phyloP scores from a whole-genome alignment of 1,284 basidiomycete species.

The Gastroboletus turbinatus region DNA sequence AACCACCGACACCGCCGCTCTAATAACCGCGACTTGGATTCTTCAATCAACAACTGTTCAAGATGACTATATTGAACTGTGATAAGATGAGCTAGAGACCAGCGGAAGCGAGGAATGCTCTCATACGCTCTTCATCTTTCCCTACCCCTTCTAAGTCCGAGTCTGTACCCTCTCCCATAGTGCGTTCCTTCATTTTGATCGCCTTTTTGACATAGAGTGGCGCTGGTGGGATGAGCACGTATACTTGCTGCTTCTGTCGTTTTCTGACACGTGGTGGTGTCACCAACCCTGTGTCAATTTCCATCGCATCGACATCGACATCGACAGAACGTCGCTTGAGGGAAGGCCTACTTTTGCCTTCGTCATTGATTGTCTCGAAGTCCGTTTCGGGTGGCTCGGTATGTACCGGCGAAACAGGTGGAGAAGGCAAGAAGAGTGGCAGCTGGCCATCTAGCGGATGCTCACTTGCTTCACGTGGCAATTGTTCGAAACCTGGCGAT shows the following conservation, averaged over 20 bases:
- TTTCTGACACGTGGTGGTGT: slow-evolving; percentile 18
- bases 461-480: slow-evolving; percentile 16
- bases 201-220: slow-evolving; percentile 23
- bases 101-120: slow-evolving; percentile 22
- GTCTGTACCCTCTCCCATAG: slow-evolving; percentile 5
- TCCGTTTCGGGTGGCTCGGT: slow-evolving; percentile 27
- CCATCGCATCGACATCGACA: slow-evolving; percentile 13
- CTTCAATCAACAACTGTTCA: slow-evolving; percentile 42
- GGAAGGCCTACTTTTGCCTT: background rate
- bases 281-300: slow-evolving; percentile 1
- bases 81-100: slow-evolving; percentile 33
- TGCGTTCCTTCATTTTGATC: slow-evolving; percentile 14
- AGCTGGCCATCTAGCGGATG: slow-evolving; percentile 14
- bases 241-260: slow-evolving; percentile 26
- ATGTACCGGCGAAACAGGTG: slow-evolving; percentile 24
- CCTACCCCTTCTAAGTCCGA: slow-evolving; percentile 14
- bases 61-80: slow-evolving; percentile 40
- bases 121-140: slow-evolving; percentile 35
- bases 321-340: slow-evolving; percentile 26
- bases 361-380: slow-evolving; percentile 13
- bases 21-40: slow-evolving; percentile 48
- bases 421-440: slow-evolving; percentile 33
- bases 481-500: slow-evolving; percentile 5
- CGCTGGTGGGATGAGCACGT: slow-evolving; percentile 32
- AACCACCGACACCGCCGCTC: slow-evolving; percentile 57